Base-by-base conservation (phyloP, 2,329 filamentous ascomycete species). In the Neurospora sp. region DNA sequence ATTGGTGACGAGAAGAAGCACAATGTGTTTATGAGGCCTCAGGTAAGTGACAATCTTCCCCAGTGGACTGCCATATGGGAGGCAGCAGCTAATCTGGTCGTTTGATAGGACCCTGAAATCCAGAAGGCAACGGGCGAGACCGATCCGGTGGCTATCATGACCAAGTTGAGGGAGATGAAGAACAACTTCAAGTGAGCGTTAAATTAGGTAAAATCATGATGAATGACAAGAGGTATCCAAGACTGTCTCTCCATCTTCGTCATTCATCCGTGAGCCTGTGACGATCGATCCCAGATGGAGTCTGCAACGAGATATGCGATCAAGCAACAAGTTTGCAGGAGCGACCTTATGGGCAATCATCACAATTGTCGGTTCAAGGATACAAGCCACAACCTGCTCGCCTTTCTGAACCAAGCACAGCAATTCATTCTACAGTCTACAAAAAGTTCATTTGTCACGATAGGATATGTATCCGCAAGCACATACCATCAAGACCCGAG, bases 1-100 rank as follows among this genome's bases (percentile, higher is more conserved):
- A 98, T 99, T 80, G 94, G 91, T 0, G 93, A 99, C 77, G 96
- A 99, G 82, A 98, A 98, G 92, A 83, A 92, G 82, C 93, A 98
- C 80, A 99, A 99, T 77, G 93, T 97, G 1, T 99, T 99, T 77
- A 98, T 99, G 96, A 87, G 92, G 74, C 86, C 96, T 42, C 84
- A 91, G 75, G 91, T 93, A 82, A 83, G 88, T 81, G 7, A 8
- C 52, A 8, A 42, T 40, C 9, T 19, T 39, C 8, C 10, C 9
- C 40, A n/a, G 15, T 10, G 2, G n/a, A n/a, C 1, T 43, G 11
- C n/a, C 23, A 10, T 19, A 5, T n/a, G 9, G 4, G 13, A 9
- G 4, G 11, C 5, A 42, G n/a, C 38, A 3, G 40, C 72, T 76
- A 38, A 78, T 70, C 7, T 15, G 8, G 28, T 52, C 4, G 23